phyloP scores from a whole-genome alignment of 177 flowering plant genomes.

The Vitis hybrid region DNA sequence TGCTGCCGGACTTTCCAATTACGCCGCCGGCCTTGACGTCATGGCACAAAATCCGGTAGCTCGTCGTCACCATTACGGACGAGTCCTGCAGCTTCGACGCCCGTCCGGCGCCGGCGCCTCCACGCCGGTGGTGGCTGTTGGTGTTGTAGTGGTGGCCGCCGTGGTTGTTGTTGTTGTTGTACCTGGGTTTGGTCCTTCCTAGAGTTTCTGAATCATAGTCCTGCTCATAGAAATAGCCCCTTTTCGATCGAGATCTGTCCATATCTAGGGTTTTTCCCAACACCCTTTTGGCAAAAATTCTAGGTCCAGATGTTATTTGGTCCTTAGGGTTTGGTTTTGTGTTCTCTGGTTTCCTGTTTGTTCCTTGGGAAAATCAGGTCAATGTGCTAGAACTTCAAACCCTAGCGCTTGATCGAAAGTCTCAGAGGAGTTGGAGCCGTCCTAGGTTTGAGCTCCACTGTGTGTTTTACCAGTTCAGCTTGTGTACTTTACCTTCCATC shows the following conservation, averaged over 20 bases:
- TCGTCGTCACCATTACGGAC: conserved; percentile 46
- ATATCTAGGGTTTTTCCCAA: conserved; percentile 18
- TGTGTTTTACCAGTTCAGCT: too few species aligned
- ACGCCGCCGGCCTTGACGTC: conserved; percentile 85
- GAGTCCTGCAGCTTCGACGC: conserved; percentile 35
- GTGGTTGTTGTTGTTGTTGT: conserved; percentile 31
- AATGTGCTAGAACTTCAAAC: too few species aligned
- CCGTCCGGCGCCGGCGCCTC: conserved; percentile 18
- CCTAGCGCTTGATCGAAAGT: too few species aligned
- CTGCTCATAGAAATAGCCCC: conserved; percentile 78
- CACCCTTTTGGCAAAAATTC: too few species aligned
- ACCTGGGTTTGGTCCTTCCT: conserved; percentile 57
- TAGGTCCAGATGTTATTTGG: too few species aligned
- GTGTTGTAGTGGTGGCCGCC: conserved; percentile 28
- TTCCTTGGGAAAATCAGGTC: too few species aligned
- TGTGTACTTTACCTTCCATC: too few species aligned
- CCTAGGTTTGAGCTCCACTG: too few species aligned
- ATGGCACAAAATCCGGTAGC: conserved; percentile 83
- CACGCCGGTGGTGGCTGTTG: conserved; percentile 32
- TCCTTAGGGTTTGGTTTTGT: too few species aligned
- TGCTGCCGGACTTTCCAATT: conserved; percentile 88
- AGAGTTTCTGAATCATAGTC: conserved; percentile 60
- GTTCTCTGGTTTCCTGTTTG: too few species aligned
- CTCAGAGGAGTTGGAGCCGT: too few species aligned
- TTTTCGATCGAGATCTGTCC: conserved; percentile 92